Percentiles rank a stretch among this genome's conserved stretches.
Conservation (phyloP, 768 basidiomycete species). For the Dentipellis sp. region DNA sequence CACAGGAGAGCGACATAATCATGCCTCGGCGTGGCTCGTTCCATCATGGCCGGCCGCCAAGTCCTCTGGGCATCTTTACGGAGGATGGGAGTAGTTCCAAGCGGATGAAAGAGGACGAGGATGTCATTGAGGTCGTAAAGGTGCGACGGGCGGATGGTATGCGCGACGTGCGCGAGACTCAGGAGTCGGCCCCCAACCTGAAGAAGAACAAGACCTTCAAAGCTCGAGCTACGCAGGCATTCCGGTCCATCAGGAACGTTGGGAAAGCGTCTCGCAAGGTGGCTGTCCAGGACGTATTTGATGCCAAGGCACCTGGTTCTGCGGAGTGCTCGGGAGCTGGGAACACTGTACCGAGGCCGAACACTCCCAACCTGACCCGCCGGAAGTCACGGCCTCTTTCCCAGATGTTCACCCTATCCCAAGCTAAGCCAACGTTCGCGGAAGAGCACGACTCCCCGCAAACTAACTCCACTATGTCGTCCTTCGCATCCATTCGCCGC, state of each 20-base stretch:
- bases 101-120: slow-evolving; percentile 17
- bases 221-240: slow-evolving; percentile 24
- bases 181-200: slow-evolving; percentile 10
- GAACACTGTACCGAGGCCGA: neutral
- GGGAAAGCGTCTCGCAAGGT: slow-evolving; percentile 16
- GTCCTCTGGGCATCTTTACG: neutral
- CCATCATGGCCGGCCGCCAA: neutral
- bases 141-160: slow-evolving; percentile 23
- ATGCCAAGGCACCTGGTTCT: slow-evolving; percentile 4
- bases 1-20: slow-evolving; percentile 17
- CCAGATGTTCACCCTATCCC: neutral
- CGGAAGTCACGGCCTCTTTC: neutral
- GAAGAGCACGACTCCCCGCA: slow-evolving; percentile 2
- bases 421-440: neutral
- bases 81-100: slow-evolving; percentile 6
- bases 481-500: neutral
- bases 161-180: slow-evolving; percentile 15
- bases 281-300: slow-evolving; percentile 1
- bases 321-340: neutral
- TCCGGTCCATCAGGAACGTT: slow-evolving; percentile 27
- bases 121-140: slow-evolving; percentile 27
- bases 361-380: neutral
- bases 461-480: slow-evolving; percentile 5
- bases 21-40: slow-evolving; percentile 20
- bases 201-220: slow-evolving; percentile 26